Evolutionary conservation across 768 basidiomycete genomes (phyloP), one percentile per base, ranked within the genome.

Genomic region (Piloderma croceum): DNA sequence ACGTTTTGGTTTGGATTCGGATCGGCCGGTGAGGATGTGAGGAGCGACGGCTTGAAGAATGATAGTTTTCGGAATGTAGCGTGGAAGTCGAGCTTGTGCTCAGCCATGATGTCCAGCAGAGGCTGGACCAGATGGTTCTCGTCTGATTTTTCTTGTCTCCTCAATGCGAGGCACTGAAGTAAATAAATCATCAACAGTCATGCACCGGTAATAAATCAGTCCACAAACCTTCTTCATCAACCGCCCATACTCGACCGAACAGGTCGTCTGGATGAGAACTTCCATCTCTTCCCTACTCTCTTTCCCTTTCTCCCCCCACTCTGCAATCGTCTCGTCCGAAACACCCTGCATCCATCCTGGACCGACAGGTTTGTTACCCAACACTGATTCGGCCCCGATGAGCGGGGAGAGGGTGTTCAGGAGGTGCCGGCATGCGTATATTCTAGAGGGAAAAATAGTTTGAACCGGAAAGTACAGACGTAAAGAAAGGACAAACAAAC

Each of bases 31-130:
- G n/a, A n/a, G n/a, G n/a, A n/a, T n/a, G 27, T 24, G 13, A 64
- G 34, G 48, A 64, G 41, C 11, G 52, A 53, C 5, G 81, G 73
- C 11, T 65, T 67, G 73, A 94, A 92, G 31, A 59, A 62, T 3
- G 70, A 67, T 7, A 99, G 67, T 3, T 59, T 67, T 19, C 93
- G 79, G 73, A 97, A 89, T 3, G 90, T 83, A 11, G 76, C 71
- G 53, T 91, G 81, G 63, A 91, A 94, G 63, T 98, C 96, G n/a
- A 97, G 70, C 36, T 69, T 67, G 47, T 91, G 77, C 2, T 60
- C 58, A 42, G 83, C 76, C 65, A 98, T 75, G 23, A 93, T 61
- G 27, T 76, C 68, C n/a, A 97, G 69, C 31, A 93, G 70, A 2
- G 84, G 83, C 7, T 70, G 71, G 46, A 83, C 68, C 31, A 93